These are phyloP conservation scores for Daedaleopsis sinensis DNA, from an alignment of 768 basidiomycete species.

Conservation along the genomic window DNA sequence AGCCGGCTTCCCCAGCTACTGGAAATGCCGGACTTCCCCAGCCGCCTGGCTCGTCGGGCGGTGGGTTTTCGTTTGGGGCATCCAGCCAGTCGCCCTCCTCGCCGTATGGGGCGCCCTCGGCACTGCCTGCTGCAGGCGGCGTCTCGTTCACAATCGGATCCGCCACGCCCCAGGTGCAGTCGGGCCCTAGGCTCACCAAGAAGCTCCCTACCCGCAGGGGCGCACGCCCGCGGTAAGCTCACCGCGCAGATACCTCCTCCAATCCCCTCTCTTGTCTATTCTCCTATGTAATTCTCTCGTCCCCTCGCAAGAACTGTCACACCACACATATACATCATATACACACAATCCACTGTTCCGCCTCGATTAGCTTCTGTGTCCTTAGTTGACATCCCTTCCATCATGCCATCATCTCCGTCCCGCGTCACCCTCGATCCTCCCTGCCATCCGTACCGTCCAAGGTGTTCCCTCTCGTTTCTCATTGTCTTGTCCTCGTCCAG, in stretches of 20 bases:
- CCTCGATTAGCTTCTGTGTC: background rate
- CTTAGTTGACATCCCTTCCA: background rate
- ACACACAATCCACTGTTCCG: constrained; percentile 2
- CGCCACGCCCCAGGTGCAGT: constrained; percentile 21
- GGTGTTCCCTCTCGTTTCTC: background rate
- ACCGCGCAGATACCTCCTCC: background rate
- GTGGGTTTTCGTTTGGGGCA: constrained; percentile 29
- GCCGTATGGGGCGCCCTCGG: constrained; percentile 29
- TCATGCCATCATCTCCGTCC: background rate
- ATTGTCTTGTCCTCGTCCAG: background rate
- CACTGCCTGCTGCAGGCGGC: constrained; percentile 12
- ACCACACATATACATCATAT: constrained; percentile 14
- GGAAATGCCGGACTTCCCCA: constrained; percentile 27
- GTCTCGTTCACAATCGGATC: constrained; percentile 36
- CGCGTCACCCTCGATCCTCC: constrained; percentile 9
- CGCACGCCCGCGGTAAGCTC: constrained; percentile 27
- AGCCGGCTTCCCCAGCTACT: constrained; percentile 37
- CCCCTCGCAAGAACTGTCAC: constrained; percentile 14
- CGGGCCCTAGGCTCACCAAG: constrained; percentile 31
- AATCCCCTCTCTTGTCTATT: background rate
- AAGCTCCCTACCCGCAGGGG: constrained; percentile 37
- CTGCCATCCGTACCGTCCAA: background rate
- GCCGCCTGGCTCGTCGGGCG: constrained; percentile 17
- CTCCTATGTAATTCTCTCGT: constrained; percentile 13
- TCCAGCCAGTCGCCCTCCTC: constrained; percentile 27